A percentile compares a stretch with the other conserved stretches of the same genome.
phyloP scores from a whole-genome alignment of 2,329 filamentous ascomycete species.

The Diaporthe citriasiana region DNA sequence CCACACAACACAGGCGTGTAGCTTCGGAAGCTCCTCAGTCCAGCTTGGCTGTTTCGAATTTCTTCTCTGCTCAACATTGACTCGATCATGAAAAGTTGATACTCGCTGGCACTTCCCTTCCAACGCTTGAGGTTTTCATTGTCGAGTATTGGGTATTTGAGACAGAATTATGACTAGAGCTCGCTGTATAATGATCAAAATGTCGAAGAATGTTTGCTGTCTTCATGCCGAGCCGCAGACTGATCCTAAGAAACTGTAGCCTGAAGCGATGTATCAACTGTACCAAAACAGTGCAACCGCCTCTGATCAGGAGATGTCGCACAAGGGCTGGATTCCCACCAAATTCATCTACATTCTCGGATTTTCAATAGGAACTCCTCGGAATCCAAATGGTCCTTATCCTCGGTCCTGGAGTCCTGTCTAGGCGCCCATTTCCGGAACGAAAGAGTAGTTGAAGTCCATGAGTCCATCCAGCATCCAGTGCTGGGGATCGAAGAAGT shows the following conservation, averaged over 20 bases:
- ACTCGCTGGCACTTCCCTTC: background rate
- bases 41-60: background rate
- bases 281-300: background rate
- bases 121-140: background rate
- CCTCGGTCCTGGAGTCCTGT: constrained; percentile 15
- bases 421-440: constrained; percentile 57
- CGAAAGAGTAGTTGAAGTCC: constrained; percentile 77
- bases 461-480: constrained; percentile 93
- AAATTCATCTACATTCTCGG: constrained; percentile 11
- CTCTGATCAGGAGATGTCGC: background rate
- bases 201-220: background rate
- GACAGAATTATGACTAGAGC: background rate
- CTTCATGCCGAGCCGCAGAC: background rate
- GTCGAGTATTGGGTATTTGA: constrained; percentile 7
- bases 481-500: constrained; percentile 92
- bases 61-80: background rate
- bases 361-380: background rate
- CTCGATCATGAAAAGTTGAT: background rate
- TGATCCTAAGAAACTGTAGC: background rate
- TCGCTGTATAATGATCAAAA: constrained; percentile 16
- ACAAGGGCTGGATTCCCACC: background rate
- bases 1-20: background rate
- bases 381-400: background rate
- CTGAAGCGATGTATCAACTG: constrained; percentile 4
- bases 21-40: background rate